phyloP scores from a whole-genome alignment of 208 protist species.

The Acanthamoeba sp. region DNA sequence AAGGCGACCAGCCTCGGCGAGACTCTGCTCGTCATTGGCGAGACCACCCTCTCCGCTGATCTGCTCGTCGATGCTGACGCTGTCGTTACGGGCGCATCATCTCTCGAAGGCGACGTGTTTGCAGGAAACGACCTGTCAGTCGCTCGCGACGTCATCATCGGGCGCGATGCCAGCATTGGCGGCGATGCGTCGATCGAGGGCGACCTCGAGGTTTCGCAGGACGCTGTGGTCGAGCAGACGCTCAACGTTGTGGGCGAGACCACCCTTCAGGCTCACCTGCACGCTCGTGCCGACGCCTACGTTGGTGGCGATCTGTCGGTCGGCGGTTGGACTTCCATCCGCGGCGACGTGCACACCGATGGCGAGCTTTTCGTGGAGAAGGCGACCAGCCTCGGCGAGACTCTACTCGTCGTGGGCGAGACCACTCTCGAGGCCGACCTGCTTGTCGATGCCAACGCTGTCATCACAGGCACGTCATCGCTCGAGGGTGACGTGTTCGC shows the following conservation, averaged over 20 bases:
- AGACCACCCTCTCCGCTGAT: background rate
- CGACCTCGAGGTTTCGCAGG: background rate
- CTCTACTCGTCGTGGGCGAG: background rate
- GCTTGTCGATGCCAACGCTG: background rate
- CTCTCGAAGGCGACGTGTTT: background rate
- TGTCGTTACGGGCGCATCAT: background rate
- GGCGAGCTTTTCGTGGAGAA: background rate
- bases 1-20: background rate
- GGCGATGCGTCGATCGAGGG: background rate
- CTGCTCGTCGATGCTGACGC: background rate
- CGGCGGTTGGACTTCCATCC: background rate
- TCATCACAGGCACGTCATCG: background rate
- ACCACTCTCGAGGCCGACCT: background rate
- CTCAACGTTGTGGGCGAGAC: too few relatives aligned
- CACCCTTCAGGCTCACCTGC: background rate
- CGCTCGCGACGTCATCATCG: background rate
- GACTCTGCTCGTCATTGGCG: background rate
- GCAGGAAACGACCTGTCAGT: background rate
- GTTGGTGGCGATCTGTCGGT: background rate
- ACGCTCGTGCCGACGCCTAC: background rate
- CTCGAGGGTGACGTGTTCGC: background rate
- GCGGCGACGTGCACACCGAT: background rate
- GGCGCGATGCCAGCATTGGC: background rate
- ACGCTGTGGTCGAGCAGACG: too few relatives aligned
- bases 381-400: background rate